Base-by-base conservation (phyloP, 768 basidiomycete species). In the Strobilomyces confusus region DNA sequence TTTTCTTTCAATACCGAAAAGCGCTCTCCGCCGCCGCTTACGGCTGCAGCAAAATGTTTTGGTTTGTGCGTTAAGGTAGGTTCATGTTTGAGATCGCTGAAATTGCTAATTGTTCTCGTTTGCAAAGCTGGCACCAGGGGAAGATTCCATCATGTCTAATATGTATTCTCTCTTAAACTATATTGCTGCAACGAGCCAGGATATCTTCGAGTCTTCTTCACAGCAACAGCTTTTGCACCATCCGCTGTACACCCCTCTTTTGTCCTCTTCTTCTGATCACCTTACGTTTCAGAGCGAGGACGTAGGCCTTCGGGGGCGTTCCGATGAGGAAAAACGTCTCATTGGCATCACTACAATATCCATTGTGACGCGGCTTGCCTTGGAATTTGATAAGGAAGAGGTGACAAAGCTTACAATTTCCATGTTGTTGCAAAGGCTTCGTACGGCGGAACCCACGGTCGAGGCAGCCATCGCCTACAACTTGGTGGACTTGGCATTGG, bases 111-210 rank as follows among this genome's bases (percentile, higher is more conserved):
- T 41, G 26, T 59, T 44, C 58, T 52, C 22, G 46, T 56, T 15
- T 11, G 34, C 40, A 36, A 55, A 93, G 91, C 75, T 92, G 36
- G 84, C 89, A 15, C 87, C 89, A 15, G 90, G 89, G 40, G 89
- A 93, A 58, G 93, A 94, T 64, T 79, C 93, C 34, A 80, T 90
- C 65, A 86, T 94, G 81, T 98, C 95, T 4, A 92, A 94, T 60
- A 88, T 98, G 84, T 98, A 98, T 69, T 97, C 95, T 5, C 80
- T 98, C 13, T 78, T 98, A 55, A 98, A 98, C 66, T 89, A 90
- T 67, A 87, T 98, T 54, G 84, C 90, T 2, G 84, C 89, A 4
- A 85, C 91, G 3, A 87, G 84, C 74, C 89, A 88, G 64, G 89
- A 89, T 44, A 79, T 82, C 32, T 78, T 78, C 33, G 87, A 87